A percentile compares a stretch with the other conserved stretches of the same genome.
Evolutionary conservation across 257 asterid genomes (phyloP).

Genomic region (Echium plantagineum): DNA sequence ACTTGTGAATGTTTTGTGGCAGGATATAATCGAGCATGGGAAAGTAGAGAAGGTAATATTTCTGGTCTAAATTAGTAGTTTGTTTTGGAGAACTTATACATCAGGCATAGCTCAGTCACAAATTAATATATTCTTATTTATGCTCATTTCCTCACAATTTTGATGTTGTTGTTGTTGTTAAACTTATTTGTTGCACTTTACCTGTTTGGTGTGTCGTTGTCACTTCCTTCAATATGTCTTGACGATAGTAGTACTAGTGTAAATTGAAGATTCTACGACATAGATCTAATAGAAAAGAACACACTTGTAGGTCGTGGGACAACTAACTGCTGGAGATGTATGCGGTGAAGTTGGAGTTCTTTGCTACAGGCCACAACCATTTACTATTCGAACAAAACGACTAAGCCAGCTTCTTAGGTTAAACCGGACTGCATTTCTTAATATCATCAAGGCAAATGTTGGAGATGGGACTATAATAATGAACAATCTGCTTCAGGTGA

Average conservation of each 20-base stretch:
- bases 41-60: constrained; percentile 36
- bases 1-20: constrained; percentile 13
- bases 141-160: not conserved
- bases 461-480: constrained; percentile 74
- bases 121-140: no score
- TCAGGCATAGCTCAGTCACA: not conserved
- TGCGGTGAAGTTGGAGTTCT: constrained; percentile 76
- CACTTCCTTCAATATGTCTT: not conserved
- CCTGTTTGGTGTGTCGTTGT: not conserved
- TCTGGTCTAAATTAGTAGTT: not conserved
- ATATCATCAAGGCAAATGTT: constrained; percentile 61
- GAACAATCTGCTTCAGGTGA: constrained; percentile 76
- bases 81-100: not conserved
- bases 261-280: not conserved
- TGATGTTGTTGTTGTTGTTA: no score
- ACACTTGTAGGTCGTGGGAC: constrained; percentile 30
- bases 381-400: constrained; percentile 63
- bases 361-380: constrained; percentile 68
- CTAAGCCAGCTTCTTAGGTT: constrained; percentile 68
- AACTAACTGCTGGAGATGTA: constrained; percentile 47
- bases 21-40: constrained; percentile 45
- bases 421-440: constrained; percentile 55
- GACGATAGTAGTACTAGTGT: not conserved
- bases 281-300: not conserved
- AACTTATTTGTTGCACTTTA: not conserved